phyloP scores from a whole-genome alignment of 345 rosid genomes.

The Schrenkiella parvula region DNA sequence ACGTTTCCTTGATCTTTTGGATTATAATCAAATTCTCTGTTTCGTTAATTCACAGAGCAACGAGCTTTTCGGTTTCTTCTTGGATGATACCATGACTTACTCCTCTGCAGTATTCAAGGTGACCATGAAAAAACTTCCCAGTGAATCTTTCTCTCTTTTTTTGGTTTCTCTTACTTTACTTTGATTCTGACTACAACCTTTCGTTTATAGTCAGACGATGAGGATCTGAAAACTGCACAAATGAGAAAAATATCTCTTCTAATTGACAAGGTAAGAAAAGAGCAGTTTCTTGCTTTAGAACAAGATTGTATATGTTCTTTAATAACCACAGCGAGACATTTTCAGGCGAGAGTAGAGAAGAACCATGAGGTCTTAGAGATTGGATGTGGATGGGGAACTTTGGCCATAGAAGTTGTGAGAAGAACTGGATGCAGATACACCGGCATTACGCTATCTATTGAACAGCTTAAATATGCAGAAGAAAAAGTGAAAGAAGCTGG shows the following conservation, averaged over 20 bases:
- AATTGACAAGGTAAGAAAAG: constrained; percentile 54
- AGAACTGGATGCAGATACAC: constrained; percentile 87
- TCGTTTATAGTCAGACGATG: constrained; percentile 47
- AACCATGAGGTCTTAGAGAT: constrained; percentile 74
- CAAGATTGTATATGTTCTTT: not conserved
- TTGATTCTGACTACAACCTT: not conserved
- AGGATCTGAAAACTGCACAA: constrained; percentile 71
- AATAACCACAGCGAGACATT: not conserved
- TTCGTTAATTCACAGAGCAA: constrained; percentile 54
- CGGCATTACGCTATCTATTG: constrained; percentile 71
- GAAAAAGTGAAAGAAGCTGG: constrained; percentile 77
- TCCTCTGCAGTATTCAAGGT: constrained; percentile 89
- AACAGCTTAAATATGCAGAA: constrained; percentile 73
- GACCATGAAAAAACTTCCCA: not conserved
- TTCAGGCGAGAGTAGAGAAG: constrained; percentile 57
- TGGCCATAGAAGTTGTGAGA: constrained; percentile 81
- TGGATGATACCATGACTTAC: constrained; percentile 90
- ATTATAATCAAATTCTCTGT: not conserved
- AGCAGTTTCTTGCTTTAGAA: not conserved
- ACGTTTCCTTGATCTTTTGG: not conserved
- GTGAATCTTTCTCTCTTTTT: not conserved
- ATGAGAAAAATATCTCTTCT: constrained; percentile 66
- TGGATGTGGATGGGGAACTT: constrained; percentile 94
- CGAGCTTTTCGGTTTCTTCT: constrained; percentile 66
- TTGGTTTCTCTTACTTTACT: not conserved